These are phyloP conservation scores for Aspergillus olivimuriae DNA, from an alignment of 495 filamentous ascomycete species.

Conservation along the genomic window DNA sequence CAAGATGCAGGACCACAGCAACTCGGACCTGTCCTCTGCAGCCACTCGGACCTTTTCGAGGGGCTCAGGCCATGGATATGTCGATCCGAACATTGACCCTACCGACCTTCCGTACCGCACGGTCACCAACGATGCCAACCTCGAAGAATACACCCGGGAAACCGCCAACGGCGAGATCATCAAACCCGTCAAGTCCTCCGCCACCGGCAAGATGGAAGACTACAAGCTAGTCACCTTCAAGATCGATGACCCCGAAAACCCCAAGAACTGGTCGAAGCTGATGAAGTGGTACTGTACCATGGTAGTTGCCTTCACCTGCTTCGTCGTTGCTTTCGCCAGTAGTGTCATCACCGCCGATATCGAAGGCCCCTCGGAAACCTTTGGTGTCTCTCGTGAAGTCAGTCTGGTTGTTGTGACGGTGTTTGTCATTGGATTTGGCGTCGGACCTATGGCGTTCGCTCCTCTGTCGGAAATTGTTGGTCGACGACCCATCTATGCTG, in stretches of 20 bases:
- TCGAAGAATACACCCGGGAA: slow-evolving; percentile 60
- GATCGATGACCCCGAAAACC: slow-evolving; percentile 53
- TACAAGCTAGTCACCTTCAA: slow-evolving; percentile 72
- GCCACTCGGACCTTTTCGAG: slow-evolving; percentile 21
- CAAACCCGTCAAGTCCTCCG: slow-evolving; percentile 44
- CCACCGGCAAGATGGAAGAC: slow-evolving; percentile 43
- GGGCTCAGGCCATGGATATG: slow-evolving; percentile 13
- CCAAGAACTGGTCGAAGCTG: slow-evolving; percentile 51
- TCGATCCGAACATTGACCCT: too few species aligned
- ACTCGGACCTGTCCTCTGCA: slow-evolving; percentile 7
- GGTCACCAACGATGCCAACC: slow-evolving; percentile 49
- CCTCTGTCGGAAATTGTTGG: slow-evolving; percentile 70
- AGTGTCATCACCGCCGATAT: slow-evolving; percentile 64
- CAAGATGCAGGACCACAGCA: slow-evolving; percentile 18
- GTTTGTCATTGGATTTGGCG: slow-evolving; percentile 74
- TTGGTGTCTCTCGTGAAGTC: slow-evolving; percentile 59
- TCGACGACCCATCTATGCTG: slow-evolving; percentile 55
- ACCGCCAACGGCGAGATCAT: slow-evolving; percentile 54
- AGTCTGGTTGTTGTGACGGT: slow-evolving; percentile 61
- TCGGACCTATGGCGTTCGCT: slow-evolving; percentile 77
- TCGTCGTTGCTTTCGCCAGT: slow-evolving; percentile 59
- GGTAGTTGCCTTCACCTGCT: slow-evolving; percentile 53
- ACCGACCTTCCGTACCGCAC: slow-evolving; percentile 57
- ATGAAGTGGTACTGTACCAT: slow-evolving; percentile 65
- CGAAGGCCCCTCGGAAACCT: slow-evolving; percentile 49